Conservation (phyloP, 2,329 filamentous ascomycete genomes). For the Coniella vitis region DNA sequence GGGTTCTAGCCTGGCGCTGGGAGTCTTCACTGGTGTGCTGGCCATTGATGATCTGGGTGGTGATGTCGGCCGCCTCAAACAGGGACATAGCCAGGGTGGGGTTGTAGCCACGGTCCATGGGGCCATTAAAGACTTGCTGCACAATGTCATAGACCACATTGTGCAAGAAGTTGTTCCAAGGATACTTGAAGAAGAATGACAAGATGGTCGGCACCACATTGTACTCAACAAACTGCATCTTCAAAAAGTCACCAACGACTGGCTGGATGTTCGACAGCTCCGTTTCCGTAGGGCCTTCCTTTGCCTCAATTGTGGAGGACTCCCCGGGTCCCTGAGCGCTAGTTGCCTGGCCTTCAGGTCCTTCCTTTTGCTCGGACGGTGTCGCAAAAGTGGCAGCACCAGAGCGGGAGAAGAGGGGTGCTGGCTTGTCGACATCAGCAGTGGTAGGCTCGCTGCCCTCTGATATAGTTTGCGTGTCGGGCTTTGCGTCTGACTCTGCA, state of each 20-base stretch:
- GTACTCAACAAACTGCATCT: constrained; percentile 94
- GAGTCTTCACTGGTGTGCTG: constrained; percentile 82
- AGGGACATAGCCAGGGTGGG: constrained; percentile 82
- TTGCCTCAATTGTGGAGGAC: constrained; percentile 22
- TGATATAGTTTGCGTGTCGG: constrained; percentile 8
- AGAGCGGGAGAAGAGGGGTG: constrained; percentile 47
- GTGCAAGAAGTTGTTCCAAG: constrained; percentile 99
- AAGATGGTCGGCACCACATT: constrained; percentile 91
- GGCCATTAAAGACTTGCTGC: constrained; percentile 97
- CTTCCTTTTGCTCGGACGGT: constrained; percentile 1
- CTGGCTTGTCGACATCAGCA: constrained; percentile 51
- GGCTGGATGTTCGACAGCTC: constrained; percentile 33
- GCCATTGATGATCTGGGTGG: constrained; percentile 84
- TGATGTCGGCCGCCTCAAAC: constrained; percentile 85
- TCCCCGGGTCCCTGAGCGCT: constrained; percentile 22
- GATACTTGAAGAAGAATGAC: constrained; percentile 96
- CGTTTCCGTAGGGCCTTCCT: constrained; percentile 17
- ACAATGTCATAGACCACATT: constrained; percentile 99
- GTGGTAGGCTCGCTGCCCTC: constrained; percentile 25
- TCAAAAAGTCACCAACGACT: constrained; percentile 89
- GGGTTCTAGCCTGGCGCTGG: constrained; percentile 75
- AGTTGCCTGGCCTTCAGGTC: constrained; percentile 1
- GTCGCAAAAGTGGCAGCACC: constrained; percentile 1
- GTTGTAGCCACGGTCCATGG: constrained; percentile 95
- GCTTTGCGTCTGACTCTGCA: constrained; percentile 6